These are phyloP conservation scores for Backusella tuberculispora DNA, from an alignment of 192 early-diverging fungal genomes.

Conservation along the genomic window DNA sequence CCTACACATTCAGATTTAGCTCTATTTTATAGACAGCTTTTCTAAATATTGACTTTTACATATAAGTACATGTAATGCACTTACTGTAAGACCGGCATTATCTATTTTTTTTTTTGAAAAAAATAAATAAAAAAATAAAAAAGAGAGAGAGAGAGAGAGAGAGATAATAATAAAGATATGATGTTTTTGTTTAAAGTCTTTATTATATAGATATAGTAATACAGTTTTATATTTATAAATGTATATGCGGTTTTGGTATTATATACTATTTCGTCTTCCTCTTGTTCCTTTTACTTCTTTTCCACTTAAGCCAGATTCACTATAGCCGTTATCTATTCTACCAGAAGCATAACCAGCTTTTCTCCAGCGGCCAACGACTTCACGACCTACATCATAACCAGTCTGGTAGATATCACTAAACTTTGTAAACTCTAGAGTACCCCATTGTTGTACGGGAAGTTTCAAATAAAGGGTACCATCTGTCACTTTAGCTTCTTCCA, in stretches of 20 bases:
- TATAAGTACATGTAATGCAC: not conserved
- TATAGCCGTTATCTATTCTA: constrained; percentile 30
- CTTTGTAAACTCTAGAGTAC: constrained; percentile 90
- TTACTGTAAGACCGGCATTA: not conserved
- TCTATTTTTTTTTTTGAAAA: not conserved
- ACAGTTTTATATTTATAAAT: not conserved
- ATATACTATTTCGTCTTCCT: constrained; percentile 40
- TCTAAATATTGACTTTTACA: not conserved
- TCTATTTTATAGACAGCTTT: not conserved
- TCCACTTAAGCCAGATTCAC: constrained; percentile 19
- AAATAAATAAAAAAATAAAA: too few species aligned
- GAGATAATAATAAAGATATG: not conserved
- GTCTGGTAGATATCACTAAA: constrained; percentile 85
- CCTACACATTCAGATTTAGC: not conserved
- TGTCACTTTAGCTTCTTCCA: constrained; percentile 87
- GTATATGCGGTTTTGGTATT: not conserved
- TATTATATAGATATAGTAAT: constrained; percentile 11
- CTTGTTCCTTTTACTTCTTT: constrained; percentile 44
- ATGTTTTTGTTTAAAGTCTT: not conserved
- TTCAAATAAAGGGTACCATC: constrained; percentile 84
- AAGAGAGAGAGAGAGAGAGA: not conserved
- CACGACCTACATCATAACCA: constrained; percentile 85
- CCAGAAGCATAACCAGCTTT: constrained; percentile 62
- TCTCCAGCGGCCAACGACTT: constrained; percentile 82
- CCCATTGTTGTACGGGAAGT: constrained; percentile 86